Evolutionary conservation across 2,329 filamentous ascomycete genomes (phyloP), one percentile per base, ranked within the genome.

Genomic region (Botrytis porri): DNA sequence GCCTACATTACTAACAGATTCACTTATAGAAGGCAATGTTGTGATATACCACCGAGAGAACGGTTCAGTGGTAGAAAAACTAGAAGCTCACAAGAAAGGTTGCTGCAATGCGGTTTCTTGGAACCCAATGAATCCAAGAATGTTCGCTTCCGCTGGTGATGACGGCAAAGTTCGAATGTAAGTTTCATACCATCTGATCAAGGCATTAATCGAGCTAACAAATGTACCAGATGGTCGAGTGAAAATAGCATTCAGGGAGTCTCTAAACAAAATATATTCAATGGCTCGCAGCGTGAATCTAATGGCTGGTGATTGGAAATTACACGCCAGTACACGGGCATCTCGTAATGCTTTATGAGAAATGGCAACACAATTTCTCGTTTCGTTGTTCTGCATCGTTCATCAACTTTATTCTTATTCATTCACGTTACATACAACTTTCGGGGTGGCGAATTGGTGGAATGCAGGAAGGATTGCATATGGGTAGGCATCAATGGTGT

Each of bases 31-130:
- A 75, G 89, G 89, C 3, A 86, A 88, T 72, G 88, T 98, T 60
- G 92, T 94, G 80, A 93, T 99, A 75, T 98, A 95, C 94, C 93
- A 97, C 81, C 96, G 94, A 81, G 91, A 90, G 73, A 93, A 92
- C 51, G 94, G 93, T 9, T 85, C 87, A 9, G 86, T 92, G 0
- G 89, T 99, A 9, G 93, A 94, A 79, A 90, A 88, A 65, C 84
- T 98, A 4, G 87, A 89, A 45, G 95, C 90, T 0, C 95, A 98
- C 78, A 84, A 85, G 10, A 87, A 88, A 20, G 91, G 94, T 48
- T 91, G 89, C 74, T 95, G 96, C 76, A 98, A 98, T 80, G 89
- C 93, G 12, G 92, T 97, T 54, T 88, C 92, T 35, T 99, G 96
- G 95, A 96, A 95, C 79, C 95, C 96, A 1, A 86, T 84, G 18